Base-by-base conservation (phyloP, 345 rosid genomes). In the Eucalyptus erythrocorys region DNA sequence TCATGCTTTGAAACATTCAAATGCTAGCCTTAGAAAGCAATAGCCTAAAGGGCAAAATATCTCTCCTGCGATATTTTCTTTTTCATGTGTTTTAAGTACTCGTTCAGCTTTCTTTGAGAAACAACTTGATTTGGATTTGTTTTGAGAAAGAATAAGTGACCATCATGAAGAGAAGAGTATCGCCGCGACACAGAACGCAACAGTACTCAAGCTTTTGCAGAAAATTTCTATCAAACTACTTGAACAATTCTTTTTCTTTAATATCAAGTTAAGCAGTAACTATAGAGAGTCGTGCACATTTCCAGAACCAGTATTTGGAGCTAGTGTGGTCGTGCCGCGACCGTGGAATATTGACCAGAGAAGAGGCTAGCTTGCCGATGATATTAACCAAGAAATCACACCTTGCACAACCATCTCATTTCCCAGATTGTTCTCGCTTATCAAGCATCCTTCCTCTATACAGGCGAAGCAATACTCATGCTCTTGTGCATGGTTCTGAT, bases 401-500 rank as follows among this genome's bases (percentile, higher is more conserved):
- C 68, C 68, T 61, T 30, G 68, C 32, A 27, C 68, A 61, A 34
- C 32, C 68, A 27, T 12, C 68, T 61, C 68, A 30, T 61, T 12
- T 27, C 32, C 68, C 27, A 61, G 34, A 30, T 30, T 61, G 68
- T 84, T 49, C 51, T 84, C 49, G 15, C 42, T 84, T 17, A 47
- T 15, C 51, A 14, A 26, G 51, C 16, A 26, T 13, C 32, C 68
- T 61, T 79, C n/a, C 59, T 88, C 88, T 82, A 94, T 16, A 91
- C 87, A 64, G 96, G 95, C 90, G 94, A 88, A 88, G 88, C 89
- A 88, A 89, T 81, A 34, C 49, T 89, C 89, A 92, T 87, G 61
- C 92, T 92, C 89, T 93, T 95, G 89, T 97, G 98, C 95, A 95
- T 95, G 87, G 97, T 93, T 85, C 99, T 96, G 66, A 97, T 91